phyloP scores from a whole-genome alignment of 306 rosid species.

The Prunus salicina region DNA sequence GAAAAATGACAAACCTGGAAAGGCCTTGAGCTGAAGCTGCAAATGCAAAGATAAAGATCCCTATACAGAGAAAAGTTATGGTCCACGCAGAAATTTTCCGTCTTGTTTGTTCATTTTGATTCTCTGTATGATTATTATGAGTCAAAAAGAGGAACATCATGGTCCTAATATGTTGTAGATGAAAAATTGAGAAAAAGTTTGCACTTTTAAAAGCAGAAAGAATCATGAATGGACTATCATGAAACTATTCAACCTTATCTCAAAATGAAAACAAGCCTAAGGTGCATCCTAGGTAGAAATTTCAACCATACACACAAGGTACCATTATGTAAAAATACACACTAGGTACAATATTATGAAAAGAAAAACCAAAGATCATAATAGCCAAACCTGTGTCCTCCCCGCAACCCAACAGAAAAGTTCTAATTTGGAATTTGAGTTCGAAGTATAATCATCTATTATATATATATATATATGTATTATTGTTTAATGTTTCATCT shows the following conservation, averaged over 20 bases:
- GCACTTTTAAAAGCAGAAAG: background rate
- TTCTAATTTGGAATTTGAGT: background rate
- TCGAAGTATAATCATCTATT: background rate
- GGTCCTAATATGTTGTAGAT: conserved; percentile 10
- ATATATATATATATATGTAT: background rate
- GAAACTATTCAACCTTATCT: background rate
- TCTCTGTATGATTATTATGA: conserved; percentile 32
- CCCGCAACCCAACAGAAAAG: background rate
- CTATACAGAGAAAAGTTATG: conserved; percentile 56
- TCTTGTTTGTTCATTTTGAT: conserved; percentile 43
- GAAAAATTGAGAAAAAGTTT: background rate
- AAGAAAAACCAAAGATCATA: background rate
- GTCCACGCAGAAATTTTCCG: conserved; percentile 68
- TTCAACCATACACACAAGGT: background rate
- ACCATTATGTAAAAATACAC: background rate
- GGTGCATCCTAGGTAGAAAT: background rate
- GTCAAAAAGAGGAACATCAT: conserved; percentile 20
- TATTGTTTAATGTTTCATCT: background rate
- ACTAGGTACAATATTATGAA: background rate
- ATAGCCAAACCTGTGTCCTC: background rate
- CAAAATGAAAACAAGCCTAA: background rate
- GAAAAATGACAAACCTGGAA: conserved; percentile 49
- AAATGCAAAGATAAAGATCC: conserved; percentile 45
- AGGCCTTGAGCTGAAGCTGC: conserved; percentile 54
- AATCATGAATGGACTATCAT: background rate